Base-by-base conservation (phyloP, 129 eudicot genomes). In the Dittrichia graveolens region DNA sequence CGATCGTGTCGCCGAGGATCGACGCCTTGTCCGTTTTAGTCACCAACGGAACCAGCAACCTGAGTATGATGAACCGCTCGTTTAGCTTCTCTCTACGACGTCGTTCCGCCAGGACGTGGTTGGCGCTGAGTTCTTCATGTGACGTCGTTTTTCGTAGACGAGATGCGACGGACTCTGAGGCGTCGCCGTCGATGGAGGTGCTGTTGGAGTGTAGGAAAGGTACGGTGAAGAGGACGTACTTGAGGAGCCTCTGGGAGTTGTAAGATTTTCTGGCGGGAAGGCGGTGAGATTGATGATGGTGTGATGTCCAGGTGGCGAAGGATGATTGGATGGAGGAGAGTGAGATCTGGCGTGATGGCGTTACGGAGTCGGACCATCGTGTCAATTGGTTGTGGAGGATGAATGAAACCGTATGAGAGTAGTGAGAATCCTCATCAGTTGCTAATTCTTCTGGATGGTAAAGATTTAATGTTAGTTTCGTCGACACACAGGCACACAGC, bases 11-110 rank as follows among this genome's bases (percentile, higher is more conserved):
- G 4, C 89, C 98, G 1, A 94, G 75, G 19, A 94, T 94, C 11
- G 98, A 94, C 5, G 96, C 98, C 55, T 94, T 94, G 68, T 94
- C 98, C 96, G 84, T 88, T 76, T 90, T 94, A 1, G 98, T 94
- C 34, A 90, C 93, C 49, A 90, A 81, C 1, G 98, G 98, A 1
- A 94, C 96, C 5, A 94, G 72, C 1, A 97, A 84, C 34, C 96
- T 65, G 2, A 94, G 59, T 0, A 70, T 66, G 12, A 86, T 74
- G 73, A 94, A 94, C 6, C 97, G 83, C 63, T 94, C 96, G 59
- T 87, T 94, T 5, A 94, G 89, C 75, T 90, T 94, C 81, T 90
- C 97, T 31, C 98, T 79, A 6, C 98, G 85, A 5, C 96, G 87
- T 13, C 97, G 86, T 81, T 94, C 98, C 0, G 97, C 93, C 0